Percentiles rank a stretch among this genome's conserved stretches.
phyloP scores from a whole-genome alignment of 2,329 filamentous ascomycete genomes.

The Alternaria conjuncta region DNA sequence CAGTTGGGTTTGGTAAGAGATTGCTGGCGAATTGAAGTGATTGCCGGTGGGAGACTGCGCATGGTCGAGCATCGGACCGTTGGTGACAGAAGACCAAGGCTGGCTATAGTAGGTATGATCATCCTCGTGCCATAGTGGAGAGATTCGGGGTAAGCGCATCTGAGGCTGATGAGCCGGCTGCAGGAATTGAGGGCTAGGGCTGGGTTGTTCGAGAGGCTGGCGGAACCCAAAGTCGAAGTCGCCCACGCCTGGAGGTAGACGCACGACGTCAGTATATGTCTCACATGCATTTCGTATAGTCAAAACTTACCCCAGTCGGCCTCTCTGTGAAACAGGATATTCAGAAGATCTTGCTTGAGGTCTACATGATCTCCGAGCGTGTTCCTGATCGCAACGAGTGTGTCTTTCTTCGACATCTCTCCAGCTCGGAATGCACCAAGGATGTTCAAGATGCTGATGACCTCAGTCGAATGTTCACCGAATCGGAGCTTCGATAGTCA shows the following conservation, averaged over 20 bases:
- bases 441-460: conserved; percentile 19
- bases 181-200: conserved; percentile 26
- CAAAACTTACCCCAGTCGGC: conserved; percentile 21
- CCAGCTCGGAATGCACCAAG: conserved; percentile 26
- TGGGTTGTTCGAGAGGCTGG: background rate
- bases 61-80: background rate
- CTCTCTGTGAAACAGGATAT: conserved; percentile 32
- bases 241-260: background rate
- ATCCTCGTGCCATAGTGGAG: conserved; percentile 17
- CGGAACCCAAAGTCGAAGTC: conserved; percentile 33
- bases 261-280: background rate
- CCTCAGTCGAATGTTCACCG: conserved; percentile 29
- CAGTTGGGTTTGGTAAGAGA: background rate
- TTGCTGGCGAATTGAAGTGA: background rate
- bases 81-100: background rate
- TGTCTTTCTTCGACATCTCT: conserved; percentile 29
- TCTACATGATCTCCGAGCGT: conserved; percentile 25
- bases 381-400: conserved; percentile 22
- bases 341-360: conserved; percentile 30
- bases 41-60: background rate
- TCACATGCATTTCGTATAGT: background rate
- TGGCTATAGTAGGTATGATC: background rate
- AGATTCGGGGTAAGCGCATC: conserved; percentile 23
- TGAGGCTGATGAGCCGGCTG: conserved; percentile 35
- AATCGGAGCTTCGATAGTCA: conserved; percentile 24